phyloP scores from a whole-genome alignment of 441 rosid species.

The Biscutella laevigata region DNA sequence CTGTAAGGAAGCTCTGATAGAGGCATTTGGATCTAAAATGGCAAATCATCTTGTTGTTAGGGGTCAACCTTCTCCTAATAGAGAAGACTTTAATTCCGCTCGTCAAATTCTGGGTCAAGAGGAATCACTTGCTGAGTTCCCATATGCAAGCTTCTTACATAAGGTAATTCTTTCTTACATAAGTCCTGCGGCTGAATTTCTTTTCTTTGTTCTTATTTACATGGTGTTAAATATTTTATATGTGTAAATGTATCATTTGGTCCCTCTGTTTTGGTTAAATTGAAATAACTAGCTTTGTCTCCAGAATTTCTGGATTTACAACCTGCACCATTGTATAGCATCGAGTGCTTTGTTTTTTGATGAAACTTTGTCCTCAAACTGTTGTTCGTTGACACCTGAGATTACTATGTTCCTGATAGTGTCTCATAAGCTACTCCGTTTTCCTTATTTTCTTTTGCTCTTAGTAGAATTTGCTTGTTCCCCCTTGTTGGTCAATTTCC shows the following conservation, averaged over 20 bases:
- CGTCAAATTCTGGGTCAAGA: constrained; percentile 53
- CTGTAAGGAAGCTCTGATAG: constrained; percentile 53
- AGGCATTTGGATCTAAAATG: constrained; percentile 47
- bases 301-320: neutral
- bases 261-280: neutral
- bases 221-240: no score
- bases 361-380: neutral
- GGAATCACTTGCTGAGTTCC: constrained; percentile 90
- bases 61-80: constrained; percentile 32
- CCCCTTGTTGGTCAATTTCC: neutral
- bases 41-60: constrained; percentile 33
- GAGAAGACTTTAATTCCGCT: constrained; percentile 26
- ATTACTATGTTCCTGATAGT: neutral
- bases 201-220: neutral
- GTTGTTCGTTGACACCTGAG: neutral
- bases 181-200: neutral
- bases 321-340: neutral
- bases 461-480: neutral
- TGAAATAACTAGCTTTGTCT: neutral
- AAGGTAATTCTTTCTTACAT: constrained; percentile 36
- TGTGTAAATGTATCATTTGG: no score
- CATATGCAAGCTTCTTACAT: constrained; percentile 75
- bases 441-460: neutral
- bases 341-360: neutral
- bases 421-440: neutral